A percentile compares a stretch with the other conserved stretches of the same genome.
Evolutionary conservation across 192 early-diverging fungal genomes (phyloP).

Genomic region (Rhizophagus sp.): DNA sequence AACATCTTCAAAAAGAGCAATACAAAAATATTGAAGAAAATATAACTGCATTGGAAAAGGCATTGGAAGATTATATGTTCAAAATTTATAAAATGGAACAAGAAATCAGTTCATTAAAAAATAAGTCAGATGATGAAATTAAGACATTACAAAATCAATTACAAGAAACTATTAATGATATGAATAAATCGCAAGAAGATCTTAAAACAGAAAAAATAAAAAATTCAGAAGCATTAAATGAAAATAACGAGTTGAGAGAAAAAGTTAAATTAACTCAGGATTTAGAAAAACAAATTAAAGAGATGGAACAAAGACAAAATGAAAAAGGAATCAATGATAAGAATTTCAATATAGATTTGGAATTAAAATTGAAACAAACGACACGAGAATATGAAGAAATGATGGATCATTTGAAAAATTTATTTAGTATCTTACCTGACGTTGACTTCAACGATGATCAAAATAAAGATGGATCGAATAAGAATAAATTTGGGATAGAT

Average conservation of each 20-base stretch:
- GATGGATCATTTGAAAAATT: slow-evolving; percentile 2
- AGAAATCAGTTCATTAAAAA: slow-evolving; percentile 15
- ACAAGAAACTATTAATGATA: neutral
- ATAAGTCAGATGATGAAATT: slow-evolving; percentile 22
- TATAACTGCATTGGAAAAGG: slow-evolving; percentile 37
- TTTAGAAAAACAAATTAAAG: slow-evolving; percentile 22
- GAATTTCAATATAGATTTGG: neutral
- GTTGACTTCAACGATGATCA: neutral
- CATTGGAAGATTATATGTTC: slow-evolving; percentile 32
- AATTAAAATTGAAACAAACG: slow-evolving; percentile 11
- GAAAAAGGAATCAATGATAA: neutral
- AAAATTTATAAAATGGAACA: slow-evolving; percentile 36
- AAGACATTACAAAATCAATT: slow-evolving; percentile 23
- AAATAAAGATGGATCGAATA: neutral
- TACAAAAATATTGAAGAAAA: slow-evolving; percentile 26
- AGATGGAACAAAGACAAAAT: neutral
- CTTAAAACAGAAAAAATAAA: neutral
- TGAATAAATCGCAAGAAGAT: neutral
- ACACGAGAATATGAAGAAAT: slow-evolving; percentile 17
- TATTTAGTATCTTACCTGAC: slow-evolving; percentile 2
- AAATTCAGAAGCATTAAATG: neutral
- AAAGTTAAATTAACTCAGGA: slow-evolving; percentile 2
- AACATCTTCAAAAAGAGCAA: slow-evolving; percentile 30
- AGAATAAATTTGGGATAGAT: slow-evolving; percentile 24
- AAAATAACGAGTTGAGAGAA: slow-evolving; percentile 3